Evolutionary conservation across 208 protist genomes (phyloP).

Genomic region (Trypanosomatidae sp.): DNA sequence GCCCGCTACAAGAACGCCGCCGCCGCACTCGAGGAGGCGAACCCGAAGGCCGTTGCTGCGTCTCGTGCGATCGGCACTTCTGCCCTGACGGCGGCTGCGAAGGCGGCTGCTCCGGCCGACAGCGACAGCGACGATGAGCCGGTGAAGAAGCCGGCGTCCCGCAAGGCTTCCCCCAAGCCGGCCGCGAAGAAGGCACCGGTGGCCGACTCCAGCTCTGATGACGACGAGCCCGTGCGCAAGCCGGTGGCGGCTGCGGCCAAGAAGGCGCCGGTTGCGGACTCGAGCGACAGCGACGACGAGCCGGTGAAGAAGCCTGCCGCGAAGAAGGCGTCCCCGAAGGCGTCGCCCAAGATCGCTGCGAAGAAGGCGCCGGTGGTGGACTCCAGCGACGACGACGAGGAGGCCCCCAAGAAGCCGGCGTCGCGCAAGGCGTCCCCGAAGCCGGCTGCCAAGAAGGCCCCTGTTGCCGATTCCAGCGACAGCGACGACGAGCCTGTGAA

Average conservation of each 20-base stretch:
- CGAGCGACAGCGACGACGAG: slow-evolving; percentile 46
- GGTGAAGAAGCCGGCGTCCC: slow-evolving; percentile 41
- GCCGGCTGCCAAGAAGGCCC: slow-evolving; percentile 39
- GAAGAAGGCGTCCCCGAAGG: slow-evolving; percentile 41
- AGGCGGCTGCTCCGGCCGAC: slow-evolving; percentile 25
- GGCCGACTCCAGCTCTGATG: slow-evolving; percentile 38
- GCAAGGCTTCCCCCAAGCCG: too few relatives aligned
- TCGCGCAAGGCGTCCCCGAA: slow-evolving; percentile 32
- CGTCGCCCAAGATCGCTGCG: slow-evolving; percentile 33
- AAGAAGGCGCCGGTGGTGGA: slow-evolving; percentile 44
- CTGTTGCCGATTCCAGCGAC: slow-evolving; percentile 21
- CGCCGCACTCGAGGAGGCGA: slow-evolving; percentile 63
- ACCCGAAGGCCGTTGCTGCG: slow-evolving; percentile 48
- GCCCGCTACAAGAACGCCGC: slow-evolving; percentile 65
- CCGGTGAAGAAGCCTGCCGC: slow-evolving; percentile 28
- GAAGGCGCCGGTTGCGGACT: slow-evolving; percentile 54
- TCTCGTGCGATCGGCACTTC: slow-evolving; percentile 59
- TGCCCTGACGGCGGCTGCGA: slow-evolving; percentile 43
- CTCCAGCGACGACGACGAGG: slow-evolving; percentile 59
- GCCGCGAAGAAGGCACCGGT: too few relatives aligned
- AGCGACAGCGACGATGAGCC: slow-evolving; percentile 46
- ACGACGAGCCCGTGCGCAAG: slow-evolving; percentile 5
- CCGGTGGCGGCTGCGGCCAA: slow-evolving; percentile 22
- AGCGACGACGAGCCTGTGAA: slow-evolving; percentile 55
- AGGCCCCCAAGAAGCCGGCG: slow-evolving; percentile 53